These are phyloP conservation scores for Dioscorea zingiberensis DNA, from an alignment of 106 monocot species.

Conservation along the genomic window DNA sequence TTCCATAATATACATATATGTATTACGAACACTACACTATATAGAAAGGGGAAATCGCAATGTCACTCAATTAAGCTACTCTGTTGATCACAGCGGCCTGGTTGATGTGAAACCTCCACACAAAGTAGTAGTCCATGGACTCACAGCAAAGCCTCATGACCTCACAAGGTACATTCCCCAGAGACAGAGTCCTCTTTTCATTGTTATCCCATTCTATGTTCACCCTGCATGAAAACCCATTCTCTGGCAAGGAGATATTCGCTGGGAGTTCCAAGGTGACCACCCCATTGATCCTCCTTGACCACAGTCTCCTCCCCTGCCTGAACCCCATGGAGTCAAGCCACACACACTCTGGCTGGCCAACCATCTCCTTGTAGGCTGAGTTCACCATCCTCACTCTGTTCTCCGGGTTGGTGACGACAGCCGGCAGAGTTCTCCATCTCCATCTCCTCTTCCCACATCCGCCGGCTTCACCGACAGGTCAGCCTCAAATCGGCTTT, in stretches of 20 bases:
- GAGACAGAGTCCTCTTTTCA: neutral
- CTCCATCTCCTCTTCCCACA: conserved; percentile 76
- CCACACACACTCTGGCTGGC: conserved; percentile 36
- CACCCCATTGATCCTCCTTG: conserved; percentile 28
- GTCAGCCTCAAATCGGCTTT: neutral
- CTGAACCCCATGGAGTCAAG: conserved; percentile 17
- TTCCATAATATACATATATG: neutral
- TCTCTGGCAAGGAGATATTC: neutral
- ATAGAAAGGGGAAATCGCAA: neutral
- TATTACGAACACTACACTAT: neutral
- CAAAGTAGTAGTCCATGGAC: neutral
- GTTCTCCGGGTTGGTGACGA: conserved; percentile 70
- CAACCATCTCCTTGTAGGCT: conserved; percentile 38
- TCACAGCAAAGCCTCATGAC: neutral
- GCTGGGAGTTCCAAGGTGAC: conserved; percentile 6
- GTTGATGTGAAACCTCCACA: neutral
- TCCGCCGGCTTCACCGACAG: conserved; percentile 30
- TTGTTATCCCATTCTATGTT: neutral
- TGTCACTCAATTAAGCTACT: neutral
- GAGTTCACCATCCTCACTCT: conserved; percentile 60
- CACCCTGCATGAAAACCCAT: neutral
- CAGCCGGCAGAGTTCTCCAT: conserved; percentile 49
- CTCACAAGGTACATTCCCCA: neutral
- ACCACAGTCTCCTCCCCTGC: neutral
- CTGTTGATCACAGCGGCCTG: neutral